Percentiles rank a stretch among this genome's conserved stretches.
Evolutionary conservation across 176 grass and related monocot species (phyloP).

Genomic region (Coix lacrymajobi): DNA sequence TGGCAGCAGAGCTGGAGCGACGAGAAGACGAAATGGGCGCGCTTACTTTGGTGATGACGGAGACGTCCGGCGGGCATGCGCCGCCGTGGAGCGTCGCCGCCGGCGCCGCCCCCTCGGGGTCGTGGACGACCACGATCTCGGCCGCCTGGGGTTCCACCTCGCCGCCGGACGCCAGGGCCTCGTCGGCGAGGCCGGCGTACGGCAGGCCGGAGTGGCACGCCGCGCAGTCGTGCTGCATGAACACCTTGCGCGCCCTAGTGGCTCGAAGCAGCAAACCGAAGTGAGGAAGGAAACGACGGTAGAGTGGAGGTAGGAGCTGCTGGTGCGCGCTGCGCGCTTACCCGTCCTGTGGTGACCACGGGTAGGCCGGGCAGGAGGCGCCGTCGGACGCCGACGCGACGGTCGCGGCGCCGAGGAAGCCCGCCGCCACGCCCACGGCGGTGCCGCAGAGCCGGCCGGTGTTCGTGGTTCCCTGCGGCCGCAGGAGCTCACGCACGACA

Average conservation of each 20-base stretch:
- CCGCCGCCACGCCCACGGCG: not conserved
- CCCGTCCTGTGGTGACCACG: conserved; percentile 58
- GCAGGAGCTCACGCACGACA: not conserved
- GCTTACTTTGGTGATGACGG: conserved; percentile 26
- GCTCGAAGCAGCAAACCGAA: not conserved
- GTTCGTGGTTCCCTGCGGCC: not conserved
- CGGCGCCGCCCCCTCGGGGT: not conserved
- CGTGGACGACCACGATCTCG: conserved; percentile 41
- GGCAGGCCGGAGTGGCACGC: conserved; percentile 66
- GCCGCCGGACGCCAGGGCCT: not conserved
- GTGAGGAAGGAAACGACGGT: not conserved
- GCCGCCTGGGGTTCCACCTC: not conserved
- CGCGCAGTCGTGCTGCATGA: conserved; percentile 53
- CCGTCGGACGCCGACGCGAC: conserved; percentile 18
- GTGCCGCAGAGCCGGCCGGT: not conserved
- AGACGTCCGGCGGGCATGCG: conserved; percentile 12
- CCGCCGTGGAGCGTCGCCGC: not conserved
- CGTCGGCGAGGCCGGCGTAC: conserved; percentile 8
- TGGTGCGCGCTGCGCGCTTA: not conserved
- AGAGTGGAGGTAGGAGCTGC: not conserved
- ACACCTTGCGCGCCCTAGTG: conserved; percentile 44
- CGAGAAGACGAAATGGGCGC: no score
- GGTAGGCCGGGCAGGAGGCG: conserved; percentile 30
- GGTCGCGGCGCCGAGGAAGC: conserved; percentile 12
- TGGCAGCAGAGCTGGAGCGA: not conserved